Evolutionary conservation across 2,329 filamentous ascomycete species (phyloP).

Genomic region (Fusarium sp.): DNA sequence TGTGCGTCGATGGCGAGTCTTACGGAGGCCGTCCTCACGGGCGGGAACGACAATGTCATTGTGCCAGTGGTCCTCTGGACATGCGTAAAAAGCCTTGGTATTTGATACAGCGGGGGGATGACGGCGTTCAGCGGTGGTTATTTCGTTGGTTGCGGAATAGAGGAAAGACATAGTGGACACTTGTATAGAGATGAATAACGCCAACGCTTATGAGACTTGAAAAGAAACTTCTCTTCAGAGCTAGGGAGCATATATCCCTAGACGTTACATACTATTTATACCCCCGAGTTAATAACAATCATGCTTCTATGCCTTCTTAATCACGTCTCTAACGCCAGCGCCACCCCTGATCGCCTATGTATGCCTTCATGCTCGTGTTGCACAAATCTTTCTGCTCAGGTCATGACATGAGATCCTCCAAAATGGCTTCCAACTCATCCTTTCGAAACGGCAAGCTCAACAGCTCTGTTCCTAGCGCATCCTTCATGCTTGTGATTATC

Average conservation of each 20-base stretch:
- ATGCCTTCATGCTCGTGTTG: constrained; percentile 22
- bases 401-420: constrained; percentile 77
- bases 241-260: constrained; percentile 12
- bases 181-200: constrained; percentile 38
- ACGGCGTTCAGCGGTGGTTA: constrained; percentile 33
- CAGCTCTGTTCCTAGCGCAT: constrained; percentile 87
- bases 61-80: constrained; percentile 95
- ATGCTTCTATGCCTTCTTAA: constrained; percentile 9
- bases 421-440: constrained; percentile 89
- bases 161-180: constrained; percentile 18
- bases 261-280: constrained; percentile 30
- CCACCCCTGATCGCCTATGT: constrained; percentile 15
- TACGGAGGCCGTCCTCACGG: constrained; percentile 95
- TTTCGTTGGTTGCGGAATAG: constrained; percentile 15
- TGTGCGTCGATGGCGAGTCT: constrained; percentile 88
- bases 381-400: constrained; percentile 12
- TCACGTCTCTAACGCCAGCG: constrained; percentile 19
- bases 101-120: constrained; percentile 56
- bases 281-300: constrained; percentile 24
- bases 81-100: constrained; percentile 83
- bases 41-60: constrained; percentile 98
- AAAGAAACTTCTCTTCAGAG: constrained; percentile 6
- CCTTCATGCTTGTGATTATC: constrained; percentile 92
- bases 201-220: constrained; percentile 42
- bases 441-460: constrained; percentile 88